Percentiles rank a stretch among this genome's conserved stretches.
These are phyloP conservation scores for Xylaria sp. DNA, from an alignment of 2,329 filamentous ascomycete species.

Conservation along the genomic window DNA sequence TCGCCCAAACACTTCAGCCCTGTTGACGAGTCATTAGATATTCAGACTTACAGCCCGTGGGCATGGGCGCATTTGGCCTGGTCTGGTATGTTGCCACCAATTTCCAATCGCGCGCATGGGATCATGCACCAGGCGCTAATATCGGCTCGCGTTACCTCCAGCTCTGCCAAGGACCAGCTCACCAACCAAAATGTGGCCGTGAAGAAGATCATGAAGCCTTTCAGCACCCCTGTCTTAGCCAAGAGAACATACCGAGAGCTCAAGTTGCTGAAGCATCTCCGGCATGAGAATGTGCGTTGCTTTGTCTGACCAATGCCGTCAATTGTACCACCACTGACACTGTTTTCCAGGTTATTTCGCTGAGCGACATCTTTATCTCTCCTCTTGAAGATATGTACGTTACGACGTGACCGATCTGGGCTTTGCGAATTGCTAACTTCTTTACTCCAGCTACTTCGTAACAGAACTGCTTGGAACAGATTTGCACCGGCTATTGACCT, in stretches of 20 bases:
- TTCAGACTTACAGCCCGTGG: conserved; percentile 96
- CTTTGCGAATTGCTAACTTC: conserved; percentile 37
- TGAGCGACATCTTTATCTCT: conserved; percentile 99
- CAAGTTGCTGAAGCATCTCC: conserved; percentile 95
- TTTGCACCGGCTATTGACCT: conserved; percentile 93
- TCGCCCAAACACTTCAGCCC: conserved; percentile 26
- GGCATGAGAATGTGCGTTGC: conserved; percentile 87
- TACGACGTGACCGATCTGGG: conserved; percentile 11
- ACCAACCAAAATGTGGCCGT: conserved; percentile 96
- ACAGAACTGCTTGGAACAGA: conserved; percentile 98
- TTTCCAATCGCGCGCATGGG: conserved; percentile 4
- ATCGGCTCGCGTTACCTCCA: conserved; percentile 51
- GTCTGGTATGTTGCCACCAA: conserved; percentile 77
- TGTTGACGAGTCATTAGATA: conserved; percentile 69
- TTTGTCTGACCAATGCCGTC: conserved; percentile 13
- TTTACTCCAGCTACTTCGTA: conserved; percentile 82
- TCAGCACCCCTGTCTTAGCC: conserved; percentile 97
- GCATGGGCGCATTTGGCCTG: conserved; percentile 98
- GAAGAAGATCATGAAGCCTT: conserved; percentile 99
- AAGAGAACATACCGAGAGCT: conserved; percentile 98
- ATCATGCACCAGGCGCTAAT: conserved; percentile 13
- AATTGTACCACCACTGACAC: conserved; percentile 34
- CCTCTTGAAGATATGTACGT: conserved; percentile 96
- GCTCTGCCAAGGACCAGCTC: conserved; percentile 97
- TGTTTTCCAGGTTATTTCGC: conserved; percentile 81